These are phyloP conservation scores for Pittosporum tobira DNA, from an alignment of 129 eudicot species.

Conservation along the genomic window DNA sequence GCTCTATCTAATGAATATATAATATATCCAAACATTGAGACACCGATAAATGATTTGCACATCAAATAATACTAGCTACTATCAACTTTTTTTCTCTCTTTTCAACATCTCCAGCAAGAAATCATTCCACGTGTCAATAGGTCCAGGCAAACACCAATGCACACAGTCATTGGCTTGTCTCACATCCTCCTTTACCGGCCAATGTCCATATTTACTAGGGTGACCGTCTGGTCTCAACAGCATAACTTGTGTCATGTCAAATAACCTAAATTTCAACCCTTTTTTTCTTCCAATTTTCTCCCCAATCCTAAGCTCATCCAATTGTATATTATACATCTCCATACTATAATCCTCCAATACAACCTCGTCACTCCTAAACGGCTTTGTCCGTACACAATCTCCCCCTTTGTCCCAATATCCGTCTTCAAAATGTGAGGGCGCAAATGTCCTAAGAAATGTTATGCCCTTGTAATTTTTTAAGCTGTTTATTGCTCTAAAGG, in stretches of 20 bases:
- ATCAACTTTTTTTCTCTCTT: conserved; percentile 29
- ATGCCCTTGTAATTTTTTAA: conserved; percentile 42
- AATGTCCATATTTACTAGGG: conserved; percentile 67
- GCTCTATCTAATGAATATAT: too few species aligned
- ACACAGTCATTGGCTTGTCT: conserved; percentile 46
- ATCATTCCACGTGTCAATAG: conserved; percentile 55
- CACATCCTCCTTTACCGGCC: conserved; percentile 37
- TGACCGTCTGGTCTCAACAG: conserved; percentile 79
- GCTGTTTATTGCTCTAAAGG: conserved; percentile 42
- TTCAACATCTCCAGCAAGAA: conserved; percentile 51
- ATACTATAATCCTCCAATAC: conserved; percentile 31
- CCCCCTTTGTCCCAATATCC: conserved; percentile 85
- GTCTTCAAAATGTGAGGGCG: conserved; percentile 73
- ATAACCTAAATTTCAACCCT: conserved; percentile 34
- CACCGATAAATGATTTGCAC: too few species aligned
- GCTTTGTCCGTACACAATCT: conserved; percentile 54
- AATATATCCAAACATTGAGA: too few species aligned
- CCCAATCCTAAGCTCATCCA: conserved; percentile 50
- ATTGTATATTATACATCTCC: conserved; percentile 56
- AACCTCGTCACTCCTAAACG: conserved; percentile 38
- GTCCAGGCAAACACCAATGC: conserved; percentile 66
- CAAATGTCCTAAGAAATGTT: conserved; percentile 50
- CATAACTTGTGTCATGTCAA: conserved; percentile 57
- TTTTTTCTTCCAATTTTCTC: conserved; percentile 32
- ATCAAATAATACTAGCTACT: not conserved